These are phyloP conservation scores for Eremomyces bilateralis DNA, from an alignment of 495 filamentous ascomycete genomes.

Conservation along the genomic window DNA sequence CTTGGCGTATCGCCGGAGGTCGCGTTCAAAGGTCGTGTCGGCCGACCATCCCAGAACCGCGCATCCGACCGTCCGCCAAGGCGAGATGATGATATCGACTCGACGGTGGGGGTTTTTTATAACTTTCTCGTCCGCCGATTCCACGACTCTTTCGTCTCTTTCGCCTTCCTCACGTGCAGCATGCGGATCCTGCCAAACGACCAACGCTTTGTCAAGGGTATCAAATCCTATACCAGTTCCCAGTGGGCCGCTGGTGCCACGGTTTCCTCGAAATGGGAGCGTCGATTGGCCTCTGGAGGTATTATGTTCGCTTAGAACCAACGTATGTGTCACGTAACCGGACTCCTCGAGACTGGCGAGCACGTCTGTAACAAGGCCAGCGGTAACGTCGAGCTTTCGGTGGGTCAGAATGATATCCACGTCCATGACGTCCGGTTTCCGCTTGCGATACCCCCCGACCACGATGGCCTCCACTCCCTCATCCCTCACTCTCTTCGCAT, in stretches of 20 bases:
- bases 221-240: slow-evolving; percentile 47
- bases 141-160: no score
- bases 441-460: slow-evolving; percentile 69
- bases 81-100: slow-evolving; percentile 84
- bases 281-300: slow-evolving; percentile 52
- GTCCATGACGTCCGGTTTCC: slow-evolving; percentile 52
- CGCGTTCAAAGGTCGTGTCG: slow-evolving; percentile 73
- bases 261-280: slow-evolving; percentile 26
- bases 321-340: slow-evolving; percentile 61
- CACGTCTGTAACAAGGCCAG: slow-evolving; percentile 40
- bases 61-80: slow-evolving; percentile 73
- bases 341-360: slow-evolving; percentile 44
- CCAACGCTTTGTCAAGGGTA: slow-evolving; percentile 69
- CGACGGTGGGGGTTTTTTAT: slow-evolving; percentile 47
- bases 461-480: slow-evolving; percentile 46
- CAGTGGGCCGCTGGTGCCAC: slow-evolving; percentile 20
- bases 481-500: slow-evolving; percentile 31
- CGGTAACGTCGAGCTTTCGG: slow-evolving; percentile 42
- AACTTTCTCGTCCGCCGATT: neutral
- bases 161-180: slow-evolving; percentile 14
- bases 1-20: slow-evolving; percentile 64
- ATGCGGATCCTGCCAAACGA: slow-evolving; percentile 76
- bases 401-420: slow-evolving; percentile 77
- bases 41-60: slow-evolving; percentile 78
- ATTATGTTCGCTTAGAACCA: slow-evolving; percentile 41